Base-by-base conservation (phyloP, 2,329 filamentous ascomycete species). In the Colletotrichum theobromicola region DNA sequence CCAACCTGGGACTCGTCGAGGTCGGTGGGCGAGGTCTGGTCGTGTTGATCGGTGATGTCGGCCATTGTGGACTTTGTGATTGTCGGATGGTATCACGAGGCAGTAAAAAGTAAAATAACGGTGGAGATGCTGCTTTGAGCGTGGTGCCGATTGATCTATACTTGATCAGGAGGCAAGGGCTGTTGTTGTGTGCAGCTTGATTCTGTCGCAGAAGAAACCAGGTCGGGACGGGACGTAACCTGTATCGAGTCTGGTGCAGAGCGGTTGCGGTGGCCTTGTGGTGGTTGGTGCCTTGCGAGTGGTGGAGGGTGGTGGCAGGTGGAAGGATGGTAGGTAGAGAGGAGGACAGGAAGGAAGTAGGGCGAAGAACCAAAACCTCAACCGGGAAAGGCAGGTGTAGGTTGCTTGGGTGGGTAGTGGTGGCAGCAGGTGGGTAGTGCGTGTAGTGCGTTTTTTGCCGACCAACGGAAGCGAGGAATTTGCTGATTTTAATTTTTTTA, bases 11-110 rank as follows among this genome's bases (percentile, higher is more conserved):
- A 84, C 79, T 95, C 94, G 81, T 95, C 94, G 82, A 94, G 90
- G 80, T 94, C 93, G 80, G 91, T 92, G 76, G 93, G 92, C 79
- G 94, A 94, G 80, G 92, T 92, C 83, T 94, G 93, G 81, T 94
- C 92, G 88, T 94, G 92, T 84, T 94, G 93, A 82, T 94, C 92
- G 79, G 93, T 91, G 86, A 95, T 93, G 87, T 95, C 94, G 89
- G 93, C 93, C 94, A 95, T 95, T 84, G 82, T 84, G 75, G 71
- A 62, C 58, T 74, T 62, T 34, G 62, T 30, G 61, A 50, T 42
- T 57, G 37, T 66, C 34, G 61, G 34, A 67, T 50, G 58, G 82
- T 83, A 82, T 84, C 80, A 89, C 87, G 84, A 87, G 85, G 84
- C 62, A 87, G 68, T 88, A 90, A 88, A 85, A 85, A 85, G 82